Conservation (phyloP, 2,329 filamentous ascomycete genomes). For the Fusarium austroafricanum region DNA sequence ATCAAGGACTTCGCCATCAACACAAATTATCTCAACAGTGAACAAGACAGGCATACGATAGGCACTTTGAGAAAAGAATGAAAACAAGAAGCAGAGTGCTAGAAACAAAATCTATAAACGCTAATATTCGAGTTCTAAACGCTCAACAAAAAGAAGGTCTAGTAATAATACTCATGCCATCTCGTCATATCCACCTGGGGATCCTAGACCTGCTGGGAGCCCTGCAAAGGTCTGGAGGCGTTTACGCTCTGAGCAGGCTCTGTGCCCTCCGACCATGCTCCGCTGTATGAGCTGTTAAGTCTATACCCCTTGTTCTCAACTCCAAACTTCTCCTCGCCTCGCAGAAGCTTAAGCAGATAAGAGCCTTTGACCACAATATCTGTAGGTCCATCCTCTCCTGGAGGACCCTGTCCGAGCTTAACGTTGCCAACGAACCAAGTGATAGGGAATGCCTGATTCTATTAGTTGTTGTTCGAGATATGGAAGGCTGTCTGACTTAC, state of each 20-base stretch:
- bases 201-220: conserved; percentile 12
- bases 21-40: not conserved
- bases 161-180: not conserved
- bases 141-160: not conserved
- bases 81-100: not conserved
- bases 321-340: conserved; percentile 24
- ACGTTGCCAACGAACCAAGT: conserved; percentile 50
- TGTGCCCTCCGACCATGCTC: conserved; percentile 9
- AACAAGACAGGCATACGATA: no score
- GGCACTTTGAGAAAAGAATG: no score
- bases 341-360: conserved; percentile 46
- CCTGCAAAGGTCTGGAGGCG: conserved; percentile 10
- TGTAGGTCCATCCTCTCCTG: conserved; percentile 43
- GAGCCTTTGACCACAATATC: conserved; percentile 48
- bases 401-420: conserved; percentile 44
- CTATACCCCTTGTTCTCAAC: conserved; percentile 31
- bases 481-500: conserved; percentile 40
- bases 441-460: conserved; percentile 42
- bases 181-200: not conserved
- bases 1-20: not conserved
- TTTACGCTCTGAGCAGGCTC: not conserved
- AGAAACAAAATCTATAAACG: conserved; percentile 5
- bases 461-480: conserved; percentile 8
- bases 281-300: conserved; percentile 28
- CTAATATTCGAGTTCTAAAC: not conserved